Base-by-base conservation (phyloP, 768 basidiomycete genomes). In the Amanita inopinata region DNA sequence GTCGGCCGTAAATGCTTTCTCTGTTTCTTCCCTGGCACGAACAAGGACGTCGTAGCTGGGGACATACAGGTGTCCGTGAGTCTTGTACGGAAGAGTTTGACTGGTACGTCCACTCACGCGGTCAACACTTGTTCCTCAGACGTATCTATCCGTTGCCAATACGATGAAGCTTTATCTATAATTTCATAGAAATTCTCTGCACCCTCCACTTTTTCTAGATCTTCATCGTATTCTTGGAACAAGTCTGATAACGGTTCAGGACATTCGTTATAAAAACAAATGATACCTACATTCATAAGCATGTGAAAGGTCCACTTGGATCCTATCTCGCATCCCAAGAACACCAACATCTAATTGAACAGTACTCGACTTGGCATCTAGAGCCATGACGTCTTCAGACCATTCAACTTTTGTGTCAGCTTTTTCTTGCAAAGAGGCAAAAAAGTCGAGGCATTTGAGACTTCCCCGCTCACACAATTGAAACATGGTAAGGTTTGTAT, bases 11-110 rank as follows among this genome's bases (percentile, higher is more conserved):
- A 67, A 65, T 3, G 61, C 44, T 18, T 61, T 46, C 9, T 41
- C 30, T 1, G 74, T 73, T 47, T 75, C 73, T 8, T 68, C 64
- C 7, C 73, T 73, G 14, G 74, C 61, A 23, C 70, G 66, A 49
- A 79, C 73, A 2, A 73, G 65, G 18, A 83, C 56, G 53, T 90
- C 86, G 46, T 70, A 76, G 10, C 86, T 87, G 45, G 18, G 38
- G 40, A 27, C 10, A 25, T 32, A 31, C 25, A 42, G 33, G 30
- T 43, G 12, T 46, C n/a, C 37, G 40, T 6, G 5, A 34, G 15
- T 15, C 28, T 17, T 18, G 14, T n/a, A 4, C 10, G 4, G 18
- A 30, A 15, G 19, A 20, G 11, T n/a, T 11, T 6, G n/a, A 8
- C 24, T 28, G 27, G n/a, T 7, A 28, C 5, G n/a, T 19, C 12